phyloP scores from a whole-genome alignment of 768 basidiomycete genomes.

The Pleurotus salmoneostramineus region DNA sequence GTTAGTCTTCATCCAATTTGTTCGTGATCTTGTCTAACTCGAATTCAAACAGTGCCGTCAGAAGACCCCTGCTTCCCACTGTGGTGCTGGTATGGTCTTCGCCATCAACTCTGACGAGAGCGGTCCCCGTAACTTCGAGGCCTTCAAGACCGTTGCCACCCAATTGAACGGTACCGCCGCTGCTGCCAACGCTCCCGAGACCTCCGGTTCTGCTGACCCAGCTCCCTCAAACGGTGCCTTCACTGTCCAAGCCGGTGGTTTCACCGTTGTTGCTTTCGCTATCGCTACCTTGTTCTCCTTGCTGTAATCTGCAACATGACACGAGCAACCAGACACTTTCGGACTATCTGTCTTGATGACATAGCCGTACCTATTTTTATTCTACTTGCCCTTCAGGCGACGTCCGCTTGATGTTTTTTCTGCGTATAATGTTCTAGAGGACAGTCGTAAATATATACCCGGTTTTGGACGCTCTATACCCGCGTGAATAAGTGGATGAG shows the following conservation, averaged over 20 bases:
- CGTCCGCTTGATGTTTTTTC: not conserved
- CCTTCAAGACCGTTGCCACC: constrained; percentile 54
- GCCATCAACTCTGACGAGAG: constrained; percentile 55
- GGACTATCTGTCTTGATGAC: constrained; percentile 6
- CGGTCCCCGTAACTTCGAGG: constrained; percentile 46
- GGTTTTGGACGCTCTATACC: not conserved
- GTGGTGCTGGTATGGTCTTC: constrained; percentile 54
- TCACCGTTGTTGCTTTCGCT: constrained; percentile 15
- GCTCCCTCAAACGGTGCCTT: constrained; percentile 24
- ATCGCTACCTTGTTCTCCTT: constrained; percentile 1
- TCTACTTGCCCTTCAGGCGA: not conserved
- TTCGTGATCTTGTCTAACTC: not conserved
- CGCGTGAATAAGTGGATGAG: too few species aligned
- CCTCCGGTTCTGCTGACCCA: constrained; percentile 14
- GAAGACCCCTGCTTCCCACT: constrained; percentile 33
- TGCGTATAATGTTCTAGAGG: not conserved
- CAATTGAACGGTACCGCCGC: constrained; percentile 47
- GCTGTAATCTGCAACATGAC: not conserved
- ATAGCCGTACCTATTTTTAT: constrained; percentile 4
- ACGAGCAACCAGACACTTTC: not conserved
- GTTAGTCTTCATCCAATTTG: constrained; percentile 22
- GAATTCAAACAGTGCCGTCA: constrained; percentile 33
- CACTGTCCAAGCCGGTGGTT: constrained; percentile 28
- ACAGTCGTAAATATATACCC: constrained; percentile 7
- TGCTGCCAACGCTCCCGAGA: constrained; percentile 23